phyloP scores from a whole-genome alignment of 306 rosid genomes.

The Corylus avellana region DNA sequence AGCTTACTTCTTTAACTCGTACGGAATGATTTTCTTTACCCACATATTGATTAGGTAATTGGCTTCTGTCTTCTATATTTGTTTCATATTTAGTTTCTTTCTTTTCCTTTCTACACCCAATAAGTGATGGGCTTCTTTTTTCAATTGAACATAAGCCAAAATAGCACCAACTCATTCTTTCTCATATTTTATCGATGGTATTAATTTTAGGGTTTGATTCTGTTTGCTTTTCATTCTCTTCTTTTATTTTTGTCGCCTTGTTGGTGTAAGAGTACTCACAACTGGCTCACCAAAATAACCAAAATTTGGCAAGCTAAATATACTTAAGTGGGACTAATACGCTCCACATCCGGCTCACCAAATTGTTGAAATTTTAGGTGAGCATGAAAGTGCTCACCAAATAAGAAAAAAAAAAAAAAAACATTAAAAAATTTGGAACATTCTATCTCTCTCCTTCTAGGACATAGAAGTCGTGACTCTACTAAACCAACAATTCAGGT shows the following conservation, averaged over 20 bases:
- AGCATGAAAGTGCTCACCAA: too few species aligned
- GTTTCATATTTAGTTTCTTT: neutral
- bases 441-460: too few species aligned
- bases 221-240: neutral
- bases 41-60: conserved; percentile 1
- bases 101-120: neutral
- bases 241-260: neutral
- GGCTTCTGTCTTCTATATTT: conserved; percentile 5
- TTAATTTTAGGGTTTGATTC: neutral
- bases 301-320: too few species aligned
- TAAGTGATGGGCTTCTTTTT: neutral
- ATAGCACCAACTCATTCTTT: neutral
- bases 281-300: too few species aligned
- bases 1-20: conserved; percentile 24
- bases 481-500: too few species aligned
- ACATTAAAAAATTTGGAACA: too few species aligned
- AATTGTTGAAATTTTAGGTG: too few species aligned
- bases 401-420: too few species aligned
- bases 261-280: neutral
- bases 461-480: too few species aligned
- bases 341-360: too few species aligned
- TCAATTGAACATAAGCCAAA: neutral
- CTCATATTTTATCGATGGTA: neutral
- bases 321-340: too few species aligned
- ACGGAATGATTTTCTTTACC: conserved; percentile 20